These are phyloP conservation scores for Setomelanomma holmii DNA, from an alignment of 2,329 filamentous ascomycete genomes.

Conservation along the genomic window DNA sequence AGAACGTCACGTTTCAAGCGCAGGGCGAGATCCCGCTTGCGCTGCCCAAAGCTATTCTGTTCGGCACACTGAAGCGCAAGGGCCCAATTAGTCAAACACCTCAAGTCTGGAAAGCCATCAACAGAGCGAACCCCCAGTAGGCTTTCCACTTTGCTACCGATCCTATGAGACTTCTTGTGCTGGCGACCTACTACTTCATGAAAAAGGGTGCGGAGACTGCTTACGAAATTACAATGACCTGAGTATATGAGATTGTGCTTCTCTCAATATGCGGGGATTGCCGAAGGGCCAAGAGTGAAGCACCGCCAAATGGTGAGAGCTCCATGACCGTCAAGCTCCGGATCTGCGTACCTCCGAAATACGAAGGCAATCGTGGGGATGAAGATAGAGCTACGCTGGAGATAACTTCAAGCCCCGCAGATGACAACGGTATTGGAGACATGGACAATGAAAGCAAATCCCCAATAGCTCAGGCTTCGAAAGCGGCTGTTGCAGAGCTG, in stretches of 20 bases:
- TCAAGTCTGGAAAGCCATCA: neutral
- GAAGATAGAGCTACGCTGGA: too few relatives aligned
- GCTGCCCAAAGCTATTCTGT: neutral
- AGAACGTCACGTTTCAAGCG: neutral
- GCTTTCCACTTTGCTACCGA: slow-evolving; percentile 4
- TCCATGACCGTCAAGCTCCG: neutral
- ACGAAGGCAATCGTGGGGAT: too few relatives aligned
- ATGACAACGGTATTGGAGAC: too few relatives aligned
- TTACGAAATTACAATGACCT: neutral
- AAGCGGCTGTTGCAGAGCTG: too few relatives aligned
- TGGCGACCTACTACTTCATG: slow-evolving; percentile 9
- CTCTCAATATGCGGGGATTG: slow-evolving; percentile 1
- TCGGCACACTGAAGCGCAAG: neutral
- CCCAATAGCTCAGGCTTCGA: too few relatives aligned
- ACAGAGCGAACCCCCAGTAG: neutral
- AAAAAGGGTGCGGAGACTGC: neutral
- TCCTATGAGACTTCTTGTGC: neutral
- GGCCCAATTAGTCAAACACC: neutral
- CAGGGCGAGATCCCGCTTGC: neutral
- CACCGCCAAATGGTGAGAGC: neutral
- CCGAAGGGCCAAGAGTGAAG: neutral
- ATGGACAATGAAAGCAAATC: too few relatives aligned
- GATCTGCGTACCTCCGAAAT: neutral
- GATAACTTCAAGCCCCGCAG: too few relatives aligned
- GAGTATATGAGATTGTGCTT: neutral